A percentile compares a stretch with the other conserved stretches of the same genome.
These are phyloP conservation scores for Geotrichum armillariae DNA, from an alignment of 1,139 yeast species.

Conservation along the genomic window DNA sequence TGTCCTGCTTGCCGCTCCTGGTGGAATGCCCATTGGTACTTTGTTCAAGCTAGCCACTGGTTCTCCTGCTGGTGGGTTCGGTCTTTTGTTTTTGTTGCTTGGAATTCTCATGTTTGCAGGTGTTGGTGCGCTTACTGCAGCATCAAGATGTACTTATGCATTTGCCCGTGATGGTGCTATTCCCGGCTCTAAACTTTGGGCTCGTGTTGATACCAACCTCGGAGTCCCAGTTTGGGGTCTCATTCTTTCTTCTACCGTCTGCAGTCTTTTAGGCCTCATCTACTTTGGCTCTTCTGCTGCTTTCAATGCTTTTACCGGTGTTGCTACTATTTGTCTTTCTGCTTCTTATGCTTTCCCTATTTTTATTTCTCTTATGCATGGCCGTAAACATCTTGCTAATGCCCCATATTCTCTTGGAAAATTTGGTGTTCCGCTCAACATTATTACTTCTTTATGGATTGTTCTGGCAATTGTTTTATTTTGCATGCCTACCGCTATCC, in stretches of 20 bases:
- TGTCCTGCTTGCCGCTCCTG: constrained; percentile 48
- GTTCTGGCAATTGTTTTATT: constrained; percentile 21
- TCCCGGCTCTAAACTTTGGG: constrained; percentile 65
- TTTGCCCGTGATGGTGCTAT: constrained; percentile 84
- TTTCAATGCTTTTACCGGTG: constrained; percentile 79
- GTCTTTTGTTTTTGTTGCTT: constrained; percentile 44
- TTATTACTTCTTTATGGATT: constrained; percentile 21
- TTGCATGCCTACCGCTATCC: constrained; percentile 23
- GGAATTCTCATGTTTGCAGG: constrained; percentile 44
- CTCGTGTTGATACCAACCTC: constrained; percentile 59
- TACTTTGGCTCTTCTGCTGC: constrained; percentile 72
- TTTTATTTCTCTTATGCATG: constrained; percentile 57
- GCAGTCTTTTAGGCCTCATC: constrained; percentile 59
- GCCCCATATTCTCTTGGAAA: constrained; percentile 21
- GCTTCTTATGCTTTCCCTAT: constrained; percentile 82
- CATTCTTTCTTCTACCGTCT: constrained; percentile 62
- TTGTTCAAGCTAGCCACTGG: constrained; percentile 68
- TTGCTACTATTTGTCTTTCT: constrained; percentile 72
- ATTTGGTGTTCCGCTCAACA: constrained; percentile 19
- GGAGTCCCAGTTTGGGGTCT: constrained; percentile 71
- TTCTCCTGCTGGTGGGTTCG: constrained; percentile 50
- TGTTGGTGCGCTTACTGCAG: constrained; percentile 55
- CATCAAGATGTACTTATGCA: constrained; percentile 77
- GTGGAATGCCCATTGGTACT: constrained; percentile 48
- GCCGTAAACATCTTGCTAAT: constrained; percentile 39